Evolutionary conservation across 805 yeast species (phyloP).

Genomic region (Lachancea waltii): DNA sequence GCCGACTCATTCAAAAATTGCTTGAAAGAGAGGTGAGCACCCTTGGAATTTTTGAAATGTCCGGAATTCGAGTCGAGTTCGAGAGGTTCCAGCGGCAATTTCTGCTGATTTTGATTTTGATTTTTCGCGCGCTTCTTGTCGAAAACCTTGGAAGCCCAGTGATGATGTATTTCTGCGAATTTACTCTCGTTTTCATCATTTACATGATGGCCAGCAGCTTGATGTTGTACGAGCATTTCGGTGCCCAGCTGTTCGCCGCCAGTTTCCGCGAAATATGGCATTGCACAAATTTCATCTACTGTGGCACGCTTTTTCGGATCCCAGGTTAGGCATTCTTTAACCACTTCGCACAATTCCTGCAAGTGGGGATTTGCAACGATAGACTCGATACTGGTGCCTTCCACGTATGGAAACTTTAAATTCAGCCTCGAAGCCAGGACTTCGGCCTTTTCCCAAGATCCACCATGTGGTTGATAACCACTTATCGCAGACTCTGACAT

Average conservation of each 20-base stretch:
- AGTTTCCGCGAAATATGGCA: constrained; percentile 51
- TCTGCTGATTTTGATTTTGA: no score
- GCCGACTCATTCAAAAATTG: constrained; percentile 10
- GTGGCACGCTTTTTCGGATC: constrained; percentile 62
- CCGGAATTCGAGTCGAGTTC: constrained; percentile 3
- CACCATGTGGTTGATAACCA: constrained; percentile 50
- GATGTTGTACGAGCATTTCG: background rate
- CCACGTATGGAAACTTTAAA: constrained; percentile 47
- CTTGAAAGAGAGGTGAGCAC: constrained; percentile 6
- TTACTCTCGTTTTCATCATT: constrained; percentile 6
- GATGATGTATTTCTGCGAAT: background rate
- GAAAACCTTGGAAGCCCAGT: no score
- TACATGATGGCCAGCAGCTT: background rate
- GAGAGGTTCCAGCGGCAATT: constrained; percentile 4
- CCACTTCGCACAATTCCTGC: constrained; percentile 32
- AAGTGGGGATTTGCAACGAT: constrained; percentile 43
- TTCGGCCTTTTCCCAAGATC: constrained; percentile 64
- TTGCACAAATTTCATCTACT: constrained; percentile 40
- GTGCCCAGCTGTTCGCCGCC: no score
- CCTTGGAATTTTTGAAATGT: background rate
- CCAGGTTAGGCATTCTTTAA: constrained; percentile 57
- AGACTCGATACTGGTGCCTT: constrained; percentile 43
- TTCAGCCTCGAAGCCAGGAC: constrained; percentile 48
- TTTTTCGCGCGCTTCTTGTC: no score
- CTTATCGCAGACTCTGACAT: constrained; percentile 18